These are phyloP conservation scores for Monosporascus ibericus DNA, from an alignment of 2,329 filamentous ascomycete species.

Conservation along the genomic window DNA sequence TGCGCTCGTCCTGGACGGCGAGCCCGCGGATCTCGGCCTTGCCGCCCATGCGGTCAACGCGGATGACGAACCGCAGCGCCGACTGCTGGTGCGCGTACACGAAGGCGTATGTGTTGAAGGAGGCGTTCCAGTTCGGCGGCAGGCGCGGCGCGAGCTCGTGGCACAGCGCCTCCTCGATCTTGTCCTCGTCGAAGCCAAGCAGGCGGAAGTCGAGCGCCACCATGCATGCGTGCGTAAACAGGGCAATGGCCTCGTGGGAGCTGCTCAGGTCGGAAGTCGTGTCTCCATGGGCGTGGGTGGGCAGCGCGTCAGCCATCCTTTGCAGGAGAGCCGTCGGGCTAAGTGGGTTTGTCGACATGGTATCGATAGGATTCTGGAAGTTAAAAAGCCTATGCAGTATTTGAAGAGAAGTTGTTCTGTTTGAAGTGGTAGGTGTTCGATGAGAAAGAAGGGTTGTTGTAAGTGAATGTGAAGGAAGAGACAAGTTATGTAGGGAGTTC, in stretches of 20 bases:
- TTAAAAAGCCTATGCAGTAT: no score
- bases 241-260: slow-evolving; percentile 74
- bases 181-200: slow-evolving; percentile 77
- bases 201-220: slow-evolving; percentile 72
- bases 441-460: no score
- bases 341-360: slow-evolving; percentile 30
- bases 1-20: slow-evolving; percentile 73
- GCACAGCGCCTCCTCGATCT: slow-evolving; percentile 58
- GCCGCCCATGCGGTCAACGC: slow-evolving; percentile 72
- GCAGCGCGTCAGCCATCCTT: slow-evolving; percentile 54
- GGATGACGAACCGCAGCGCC: slow-evolving; percentile 76
- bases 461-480: no score
- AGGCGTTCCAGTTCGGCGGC: slow-evolving; percentile 73
- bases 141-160: slow-evolving; percentile 55
- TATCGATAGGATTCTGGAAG: background rate
- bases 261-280: slow-evolving; percentile 59
- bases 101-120: slow-evolving; percentile 67
- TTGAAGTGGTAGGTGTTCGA: no score
- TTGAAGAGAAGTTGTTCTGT: no score
- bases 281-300: slow-evolving; percentile 46
- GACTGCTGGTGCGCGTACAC: slow-evolving; percentile 83
- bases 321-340: slow-evolving; percentile 41
- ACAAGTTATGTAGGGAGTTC: no score
- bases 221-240: slow-evolving; percentile 82
- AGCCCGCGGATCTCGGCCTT: slow-evolving; percentile 82